A percentile compares a stretch with the other conserved stretches of the same genome.
phyloP scores from a whole-genome alignment of 2,329 filamentous ascomycete species.

The Xylaria sp. region DNA sequence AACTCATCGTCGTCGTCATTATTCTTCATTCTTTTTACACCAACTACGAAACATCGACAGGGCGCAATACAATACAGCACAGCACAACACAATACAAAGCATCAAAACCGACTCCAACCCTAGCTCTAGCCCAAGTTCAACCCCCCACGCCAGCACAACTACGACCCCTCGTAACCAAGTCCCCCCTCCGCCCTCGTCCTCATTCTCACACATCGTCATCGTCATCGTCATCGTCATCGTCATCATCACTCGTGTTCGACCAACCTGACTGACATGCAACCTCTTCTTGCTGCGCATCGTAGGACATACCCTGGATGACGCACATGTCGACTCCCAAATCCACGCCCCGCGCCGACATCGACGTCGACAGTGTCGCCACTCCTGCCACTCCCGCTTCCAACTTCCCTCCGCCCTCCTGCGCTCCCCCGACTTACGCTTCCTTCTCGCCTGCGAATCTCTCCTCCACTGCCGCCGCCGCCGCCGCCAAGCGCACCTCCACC shows the following conservation, averaged over 20 bases:
- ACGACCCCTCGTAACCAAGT: background rate
- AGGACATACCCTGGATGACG: constrained; percentile 65
- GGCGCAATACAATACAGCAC: no score
- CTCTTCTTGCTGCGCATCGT: constrained; percentile 30
- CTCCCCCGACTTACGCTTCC: constrained; percentile 81
- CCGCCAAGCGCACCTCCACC: constrained; percentile 83
- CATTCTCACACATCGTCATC: background rate
- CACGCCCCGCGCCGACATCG: constrained; percentile 52
- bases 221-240: background rate
- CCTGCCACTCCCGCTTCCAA: constrained; percentile 38
- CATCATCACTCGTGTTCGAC: background rate
- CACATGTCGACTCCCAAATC: constrained; percentile 62
- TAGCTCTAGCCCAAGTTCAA: background rate
- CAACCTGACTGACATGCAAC: constrained; percentile 35
- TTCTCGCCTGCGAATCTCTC: constrained; percentile 88
- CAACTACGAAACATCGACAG: background rate
- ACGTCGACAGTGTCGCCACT: constrained; percentile 50
- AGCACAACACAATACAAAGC: no score
- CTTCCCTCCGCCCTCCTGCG: constrained; percentile 51
- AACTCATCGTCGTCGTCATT: constrained; percentile 9
- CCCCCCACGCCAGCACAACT: background rate
- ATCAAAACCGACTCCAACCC: background rate
- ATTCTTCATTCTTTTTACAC: background rate
- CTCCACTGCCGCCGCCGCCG: constrained; percentile 67
- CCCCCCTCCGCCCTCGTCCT: no score